Evolutionary conservation across 768 basidiomycete genomes (phyloP).

Genomic region (Tricholoma sp.): DNA sequence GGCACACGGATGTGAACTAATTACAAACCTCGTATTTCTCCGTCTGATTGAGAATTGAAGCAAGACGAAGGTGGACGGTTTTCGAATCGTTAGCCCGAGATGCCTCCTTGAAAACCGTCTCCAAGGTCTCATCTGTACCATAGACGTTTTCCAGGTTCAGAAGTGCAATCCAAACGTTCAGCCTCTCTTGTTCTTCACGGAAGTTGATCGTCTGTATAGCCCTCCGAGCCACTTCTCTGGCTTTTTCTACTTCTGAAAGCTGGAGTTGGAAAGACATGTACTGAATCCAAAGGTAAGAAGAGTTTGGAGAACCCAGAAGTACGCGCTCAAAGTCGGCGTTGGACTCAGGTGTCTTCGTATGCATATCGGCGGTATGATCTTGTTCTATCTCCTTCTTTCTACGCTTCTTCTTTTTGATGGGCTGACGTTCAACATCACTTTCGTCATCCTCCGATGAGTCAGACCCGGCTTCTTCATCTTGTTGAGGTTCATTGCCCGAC

Average conservation of each 20-base stretch:
- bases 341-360: constrained; percentile 81
- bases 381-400: constrained; percentile 69
- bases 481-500: constrained; percentile 38
- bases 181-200: constrained; percentile 91
- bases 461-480: constrained; percentile 35
- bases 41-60: constrained; percentile 78
- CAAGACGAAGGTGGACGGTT: constrained; percentile 80
- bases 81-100: constrained; percentile 89
- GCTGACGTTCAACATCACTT: constrained; percentile 38
- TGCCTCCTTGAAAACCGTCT: constrained; percentile 86
- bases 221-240: constrained; percentile 78
- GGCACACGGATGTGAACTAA: constrained; percentile 2
- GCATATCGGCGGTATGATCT: constrained; percentile 85
- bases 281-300: constrained; percentile 97
- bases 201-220: constrained; percentile 88
- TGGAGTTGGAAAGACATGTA: constrained; percentile 99
- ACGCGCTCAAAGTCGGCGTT: constrained; percentile 93
- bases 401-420: constrained; percentile 59
- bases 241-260: constrained; percentile 95
- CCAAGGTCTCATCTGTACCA: constrained; percentile 77
- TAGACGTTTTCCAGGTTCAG: constrained; percentile 93
- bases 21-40: constrained; percentile 69
- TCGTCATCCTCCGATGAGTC: constrained; percentile 41
- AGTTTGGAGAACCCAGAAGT: constrained; percentile 91
- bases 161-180: constrained; percentile 97